Conservation (phyloP, 495 filamentous ascomycete genomes). For the Penicillium odoratum region DNA sequence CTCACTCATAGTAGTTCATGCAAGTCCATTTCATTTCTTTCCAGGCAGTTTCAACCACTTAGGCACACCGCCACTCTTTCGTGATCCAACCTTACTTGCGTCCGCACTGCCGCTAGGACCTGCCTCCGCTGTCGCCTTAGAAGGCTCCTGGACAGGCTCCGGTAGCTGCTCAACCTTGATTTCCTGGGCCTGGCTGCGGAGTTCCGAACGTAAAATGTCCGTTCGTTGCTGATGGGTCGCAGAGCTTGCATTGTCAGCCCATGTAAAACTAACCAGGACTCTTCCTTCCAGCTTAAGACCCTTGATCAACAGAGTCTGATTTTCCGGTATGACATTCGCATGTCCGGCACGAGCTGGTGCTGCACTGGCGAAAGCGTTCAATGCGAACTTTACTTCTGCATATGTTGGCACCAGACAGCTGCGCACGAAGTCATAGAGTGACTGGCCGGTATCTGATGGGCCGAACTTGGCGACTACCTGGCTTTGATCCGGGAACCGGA, state of each 20-base stretch:
- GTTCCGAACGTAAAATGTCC: slow-evolving; percentile 64
- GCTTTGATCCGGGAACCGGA: slow-evolving; percentile 85
- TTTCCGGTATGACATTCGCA: slow-evolving; percentile 45
- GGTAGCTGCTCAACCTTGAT: slow-evolving; percentile 56
- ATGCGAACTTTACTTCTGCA: slow-evolving; percentile 45
- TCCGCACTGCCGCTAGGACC: slow-evolving; percentile 35
- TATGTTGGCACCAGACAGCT: slow-evolving; percentile 39
- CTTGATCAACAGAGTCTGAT: slow-evolving; percentile 62
- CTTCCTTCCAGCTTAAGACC: slow-evolving; percentile 67
- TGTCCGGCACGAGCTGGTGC: slow-evolving; percentile 21
- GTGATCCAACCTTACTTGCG: slow-evolving; percentile 42
- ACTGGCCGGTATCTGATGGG: slow-evolving; percentile 59
- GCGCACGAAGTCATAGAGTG: slow-evolving; percentile 68
- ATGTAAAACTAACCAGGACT: slow-evolving; percentile 75
- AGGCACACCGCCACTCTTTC: slow-evolving; percentile 51
- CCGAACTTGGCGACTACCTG: slow-evolving; percentile 65
- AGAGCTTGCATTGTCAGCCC: slow-evolving; percentile 61
- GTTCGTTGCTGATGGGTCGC: slow-evolving; percentile 36
- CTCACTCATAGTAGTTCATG: slow-evolving; percentile 7
- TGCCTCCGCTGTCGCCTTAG: slow-evolving; percentile 28
- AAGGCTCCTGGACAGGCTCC: slow-evolving; percentile 41
- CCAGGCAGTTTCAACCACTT: slow-evolving; percentile 71
- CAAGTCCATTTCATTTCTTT: slow-evolving; percentile 45
- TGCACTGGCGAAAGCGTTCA: slow-evolving; percentile 41
- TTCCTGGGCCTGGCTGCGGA: slow-evolving; percentile 64